These are phyloP conservation scores for Leucocoprinus leucothites DNA, from an alignment of 768 basidiomycete species.

Conservation along the genomic window DNA sequence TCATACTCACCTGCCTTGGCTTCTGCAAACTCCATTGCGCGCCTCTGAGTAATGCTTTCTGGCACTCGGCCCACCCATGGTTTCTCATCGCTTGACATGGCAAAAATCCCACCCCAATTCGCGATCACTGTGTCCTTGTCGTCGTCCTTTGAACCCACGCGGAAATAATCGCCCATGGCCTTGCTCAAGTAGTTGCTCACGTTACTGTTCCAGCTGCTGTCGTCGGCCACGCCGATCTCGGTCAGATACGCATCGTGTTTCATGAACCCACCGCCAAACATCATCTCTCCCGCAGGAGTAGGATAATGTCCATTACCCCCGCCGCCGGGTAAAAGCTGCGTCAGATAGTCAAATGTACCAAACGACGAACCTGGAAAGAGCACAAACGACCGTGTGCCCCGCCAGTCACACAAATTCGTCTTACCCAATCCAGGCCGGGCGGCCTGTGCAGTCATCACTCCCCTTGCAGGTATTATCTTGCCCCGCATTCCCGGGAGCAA, in stretches of 20 bases:
- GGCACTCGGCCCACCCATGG: constrained; percentile 76
- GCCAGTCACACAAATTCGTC: constrained; percentile 22
- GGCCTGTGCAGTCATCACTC: constrained; percentile 63
- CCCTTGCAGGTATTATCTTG: constrained; percentile 60
- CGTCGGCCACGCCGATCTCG: constrained; percentile 37
- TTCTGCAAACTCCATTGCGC: too few relatives aligned
- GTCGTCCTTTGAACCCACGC: constrained; percentile 17
- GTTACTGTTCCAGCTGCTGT: constrained; percentile 25
- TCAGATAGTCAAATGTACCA: constrained; percentile 64
- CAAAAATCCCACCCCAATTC: constrained; percentile 64
- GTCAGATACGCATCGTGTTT: constrained; percentile 27
- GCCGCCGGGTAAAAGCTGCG: constrained; percentile 42
- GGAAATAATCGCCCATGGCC: constrained; percentile 54
- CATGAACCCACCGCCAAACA: constrained; percentile 64
- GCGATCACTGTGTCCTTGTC: constrained; percentile 38
- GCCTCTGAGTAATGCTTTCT: constrained; percentile 40
- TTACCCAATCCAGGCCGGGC: constrained; percentile 36
- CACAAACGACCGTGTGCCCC: constrained; percentile 53
- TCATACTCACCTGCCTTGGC: too few relatives aligned
- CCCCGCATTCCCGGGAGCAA: constrained; percentile 60
- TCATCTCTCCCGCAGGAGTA: constrained; percentile 42
- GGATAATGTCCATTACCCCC: background rate
- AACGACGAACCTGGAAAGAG: constrained; percentile 44
- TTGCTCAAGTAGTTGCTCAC: constrained; percentile 29
- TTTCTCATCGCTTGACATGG: constrained; percentile 53